Evolutionary conservation across 1,284 basidiomycete species (phyloP), one percentile per base, ranked within the genome.

Genomic region (Ceraceosorus bombacis): DNA sequence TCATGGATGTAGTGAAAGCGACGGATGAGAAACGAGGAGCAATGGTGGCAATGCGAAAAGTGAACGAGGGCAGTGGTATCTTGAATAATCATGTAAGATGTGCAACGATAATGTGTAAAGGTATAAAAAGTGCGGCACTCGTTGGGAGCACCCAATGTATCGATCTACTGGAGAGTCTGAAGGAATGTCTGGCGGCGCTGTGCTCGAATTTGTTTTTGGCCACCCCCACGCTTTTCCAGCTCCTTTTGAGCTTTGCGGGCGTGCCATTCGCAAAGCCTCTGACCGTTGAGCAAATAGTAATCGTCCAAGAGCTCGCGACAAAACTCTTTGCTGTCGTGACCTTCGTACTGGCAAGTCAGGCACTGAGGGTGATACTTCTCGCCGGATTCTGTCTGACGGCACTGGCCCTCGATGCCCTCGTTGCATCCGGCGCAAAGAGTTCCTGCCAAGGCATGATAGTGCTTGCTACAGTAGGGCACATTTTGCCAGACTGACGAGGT

Each of bases 351-450:
- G 43, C 70, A 72, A 46, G 59, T 56, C 59, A 72, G 64, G 63
- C 70, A 72, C 12, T 53, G 53, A 37, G 67, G 65, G 52, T 72
- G 70, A 56, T 61, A 72, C 12, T 67, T 63, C 46, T 70, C 69
- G 51, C 69, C 70, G 2, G 67, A 54, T 17, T 70, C 70, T 10
- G 69, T 68, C 53, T 72, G 70, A 17, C 70, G 65, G 51, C 70
- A 72, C 48, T 67, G 59, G 46, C 70, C 70, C 51, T 69, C 69
- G 65, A 72, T 71, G 39, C 70, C 70, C 13, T 49, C 41, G 43
- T 60, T 59, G 63, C 70, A 72, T 41, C 58, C 60, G 48, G 61
- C 60, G 55, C 70, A 72, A n/a, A 67, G 48, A 36, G 69, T 70
- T n/a, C 69, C 69, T 41, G 69, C 69, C 41, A 64, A 53, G 8